Conservation (phyloP, 2,329 filamentous ascomycete genomes). For the Stemphylium lycopersici region DNA sequence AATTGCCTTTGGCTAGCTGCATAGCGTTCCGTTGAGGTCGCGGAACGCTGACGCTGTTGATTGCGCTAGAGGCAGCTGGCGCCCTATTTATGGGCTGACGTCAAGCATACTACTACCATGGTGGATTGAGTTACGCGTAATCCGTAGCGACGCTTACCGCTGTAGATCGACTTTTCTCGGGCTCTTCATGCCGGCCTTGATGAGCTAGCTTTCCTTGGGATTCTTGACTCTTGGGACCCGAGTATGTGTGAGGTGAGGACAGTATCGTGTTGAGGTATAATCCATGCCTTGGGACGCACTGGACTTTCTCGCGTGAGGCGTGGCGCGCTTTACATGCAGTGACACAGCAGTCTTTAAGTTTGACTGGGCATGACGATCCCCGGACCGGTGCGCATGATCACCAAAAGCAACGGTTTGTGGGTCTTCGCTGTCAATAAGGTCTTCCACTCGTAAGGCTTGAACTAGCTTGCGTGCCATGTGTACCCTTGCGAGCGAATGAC, state of each 20-base stretch:
- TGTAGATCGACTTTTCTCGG: neutral
- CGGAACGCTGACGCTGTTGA: neutral
- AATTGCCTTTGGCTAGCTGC: neutral
- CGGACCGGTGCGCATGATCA: neutral
- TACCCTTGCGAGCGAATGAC: neutral
- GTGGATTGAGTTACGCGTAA: neutral
- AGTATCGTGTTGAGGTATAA: too few species aligned
- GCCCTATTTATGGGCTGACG: neutral
- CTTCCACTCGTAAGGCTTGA: neutral
- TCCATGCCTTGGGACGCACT: too few species aligned
- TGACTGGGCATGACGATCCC: neutral
- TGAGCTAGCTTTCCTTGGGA: too few species aligned
- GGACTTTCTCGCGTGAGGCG: neutral
- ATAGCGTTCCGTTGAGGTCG: neutral
- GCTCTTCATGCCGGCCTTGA: too few species aligned
- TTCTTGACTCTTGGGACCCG: neutral
- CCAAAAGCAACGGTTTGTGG: neutral
- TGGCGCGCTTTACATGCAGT: neutral
- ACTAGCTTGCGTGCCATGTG: neutral
- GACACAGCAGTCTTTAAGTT: neutral
- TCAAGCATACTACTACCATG: neutral
- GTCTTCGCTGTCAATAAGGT: neutral
- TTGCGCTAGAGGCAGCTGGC: neutral
- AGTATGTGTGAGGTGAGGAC: too few species aligned
- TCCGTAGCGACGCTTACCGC: neutral